phyloP scores from a whole-genome alignment of 768 basidiomycete species.

The Collybiopsis luxurians region DNA sequence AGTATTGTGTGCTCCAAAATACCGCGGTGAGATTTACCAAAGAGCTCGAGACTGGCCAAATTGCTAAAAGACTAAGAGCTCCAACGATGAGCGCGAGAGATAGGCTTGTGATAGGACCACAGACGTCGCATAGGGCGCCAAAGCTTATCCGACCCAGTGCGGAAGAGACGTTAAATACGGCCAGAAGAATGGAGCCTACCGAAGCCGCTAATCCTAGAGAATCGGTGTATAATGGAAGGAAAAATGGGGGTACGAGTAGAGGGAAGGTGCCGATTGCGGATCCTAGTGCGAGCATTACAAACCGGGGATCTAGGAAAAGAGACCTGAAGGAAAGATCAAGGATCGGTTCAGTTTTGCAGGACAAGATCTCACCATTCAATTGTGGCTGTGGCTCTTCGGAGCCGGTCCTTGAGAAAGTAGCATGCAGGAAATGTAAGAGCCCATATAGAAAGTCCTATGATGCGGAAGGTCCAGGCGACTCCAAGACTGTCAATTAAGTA shows the following conservation, averaged over 20 bases:
- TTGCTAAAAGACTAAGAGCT: constrained; percentile 25
- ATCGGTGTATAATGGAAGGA: constrained; percentile 31
- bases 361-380: constrained; percentile 23
- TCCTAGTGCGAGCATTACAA: constrained; percentile 23
- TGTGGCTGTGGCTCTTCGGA: constrained; percentile 16
- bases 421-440: constrained; percentile 17
- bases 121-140: constrained; percentile 24
- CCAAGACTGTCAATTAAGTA: constrained; percentile 23
- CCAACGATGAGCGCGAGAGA: constrained; percentile 23
- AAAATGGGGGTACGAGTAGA: constrained; percentile 33
- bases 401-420: constrained; percentile 24
- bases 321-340: constrained; percentile 14
- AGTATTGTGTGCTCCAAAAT: too few relatives aligned
- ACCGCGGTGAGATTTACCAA: not conserved
- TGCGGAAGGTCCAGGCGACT: constrained; percentile 28
- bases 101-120: constrained; percentile 27
- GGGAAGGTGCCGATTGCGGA: constrained; percentile 32
- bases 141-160: constrained; percentile 28
- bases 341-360: not conserved
- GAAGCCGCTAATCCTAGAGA: constrained; percentile 21
- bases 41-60: constrained; percentile 26
- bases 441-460: constrained; percentile 18
- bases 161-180: constrained; percentile 31
- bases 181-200: constrained; percentile 26
- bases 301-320: constrained; percentile 22